phyloP scores from a whole-genome alignment of 257 asterid species.

The Solanum chmielewskii region DNA sequence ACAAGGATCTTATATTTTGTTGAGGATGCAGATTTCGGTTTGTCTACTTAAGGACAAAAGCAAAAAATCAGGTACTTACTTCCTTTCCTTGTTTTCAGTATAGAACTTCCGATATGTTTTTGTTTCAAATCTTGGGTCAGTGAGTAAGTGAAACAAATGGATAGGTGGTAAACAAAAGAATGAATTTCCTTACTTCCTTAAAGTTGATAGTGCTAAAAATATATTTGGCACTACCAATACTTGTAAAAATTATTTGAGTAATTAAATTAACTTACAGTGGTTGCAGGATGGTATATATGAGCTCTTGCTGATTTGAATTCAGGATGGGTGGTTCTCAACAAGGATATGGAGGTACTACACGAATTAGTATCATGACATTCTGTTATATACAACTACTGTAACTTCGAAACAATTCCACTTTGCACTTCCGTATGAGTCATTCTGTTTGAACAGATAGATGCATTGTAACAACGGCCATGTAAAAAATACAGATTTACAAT shows the following conservation, averaged over 20 bases:
- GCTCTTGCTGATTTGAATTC: background rate
- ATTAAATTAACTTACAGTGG: background rate
- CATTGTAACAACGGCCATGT: background rate
- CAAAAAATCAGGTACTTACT: background rate
- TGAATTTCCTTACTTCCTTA: background rate
- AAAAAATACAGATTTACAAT: background rate
- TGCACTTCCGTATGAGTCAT: background rate
- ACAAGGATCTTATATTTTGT: background rate
- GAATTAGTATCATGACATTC: background rate
- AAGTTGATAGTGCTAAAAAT: background rate
- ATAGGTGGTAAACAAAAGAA: background rate
- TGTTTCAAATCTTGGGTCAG: background rate
- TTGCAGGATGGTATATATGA: background rate
- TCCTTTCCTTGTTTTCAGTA: background rate
- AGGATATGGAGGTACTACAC: background rate
- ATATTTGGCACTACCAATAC: background rate
- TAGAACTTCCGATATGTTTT: background rate
- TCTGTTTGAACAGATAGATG: background rate
- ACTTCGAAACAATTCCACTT: background rate
- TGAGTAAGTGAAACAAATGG: background rate
- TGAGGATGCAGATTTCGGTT: background rate
- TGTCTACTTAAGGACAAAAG: background rate
- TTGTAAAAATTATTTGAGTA: background rate
- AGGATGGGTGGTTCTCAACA: background rate
- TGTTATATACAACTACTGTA: background rate